These are phyloP conservation scores for Suillus luteus DNA, from an alignment of 768 basidiomycete species.

Conservation along the genomic window DNA sequence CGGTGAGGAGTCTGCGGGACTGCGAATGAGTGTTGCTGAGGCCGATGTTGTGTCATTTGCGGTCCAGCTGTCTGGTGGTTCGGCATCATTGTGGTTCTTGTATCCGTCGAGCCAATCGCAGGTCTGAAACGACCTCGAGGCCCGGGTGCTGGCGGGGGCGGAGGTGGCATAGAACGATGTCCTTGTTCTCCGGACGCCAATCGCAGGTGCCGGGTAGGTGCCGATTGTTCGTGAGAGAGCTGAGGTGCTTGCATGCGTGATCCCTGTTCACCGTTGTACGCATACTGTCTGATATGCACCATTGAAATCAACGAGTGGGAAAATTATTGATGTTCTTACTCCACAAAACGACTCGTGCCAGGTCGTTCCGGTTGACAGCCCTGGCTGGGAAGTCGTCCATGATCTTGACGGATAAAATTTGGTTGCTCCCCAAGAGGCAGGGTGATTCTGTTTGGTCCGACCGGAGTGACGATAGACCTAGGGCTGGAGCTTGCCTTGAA, in stretches of 20 bases:
- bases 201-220: conserved; percentile 42
- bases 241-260: conserved; percentile 42
- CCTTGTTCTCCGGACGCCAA: conserved; percentile 29
- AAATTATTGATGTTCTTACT: conserved; percentile 41
- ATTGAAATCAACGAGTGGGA: conserved; percentile 13
- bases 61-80: conserved; percentile 10
- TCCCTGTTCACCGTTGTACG: conserved; percentile 55
- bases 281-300: conserved; percentile 55
- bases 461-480: conserved; percentile 53
- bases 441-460: conserved; percentile 67
- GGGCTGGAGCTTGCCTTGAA: conserved; percentile 58
- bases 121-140: conserved; percentile 29
- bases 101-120: conserved; percentile 16
- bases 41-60: conserved; percentile 25
- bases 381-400: conserved; percentile 16
- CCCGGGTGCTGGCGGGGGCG: conserved; percentile 23
- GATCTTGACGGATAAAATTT: conserved; percentile 34
- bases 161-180: conserved; percentile 34
- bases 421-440: conserved; percentile 60
- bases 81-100: conserved; percentile 17
- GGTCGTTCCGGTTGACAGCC: conserved; percentile 39
- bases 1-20: conserved; percentile 31
- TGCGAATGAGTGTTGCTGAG: conserved; percentile 42
- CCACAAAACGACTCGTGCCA: conserved; percentile 49
- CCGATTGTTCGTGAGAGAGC: conserved; percentile 45